Percentiles rank a stretch among this genome's conserved stretches.
These are phyloP conservation scores for Golubevia sp. DNA, from an alignment of 1,284 basidiomycete genomes.

Conservation along the genomic window DNA sequence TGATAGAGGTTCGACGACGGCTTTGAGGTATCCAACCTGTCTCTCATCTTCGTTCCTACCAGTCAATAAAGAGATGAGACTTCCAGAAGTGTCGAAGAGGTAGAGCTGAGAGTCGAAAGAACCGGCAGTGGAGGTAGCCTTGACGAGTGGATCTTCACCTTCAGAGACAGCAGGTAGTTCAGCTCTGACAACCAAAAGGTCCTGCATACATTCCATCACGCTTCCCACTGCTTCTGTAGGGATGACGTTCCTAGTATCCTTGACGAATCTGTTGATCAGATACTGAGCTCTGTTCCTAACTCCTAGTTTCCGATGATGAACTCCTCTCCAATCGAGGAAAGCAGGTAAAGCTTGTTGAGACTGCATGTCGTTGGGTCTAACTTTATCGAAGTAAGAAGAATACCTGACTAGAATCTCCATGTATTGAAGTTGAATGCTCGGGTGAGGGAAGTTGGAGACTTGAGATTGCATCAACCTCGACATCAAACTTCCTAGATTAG, in stretches of 20 bases:
- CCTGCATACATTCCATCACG: slow-evolving; percentile 56
- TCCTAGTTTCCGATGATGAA: slow-evolving; percentile 77
- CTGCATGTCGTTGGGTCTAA: slow-evolving; percentile 81
- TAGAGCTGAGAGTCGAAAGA: slow-evolving; percentile 91
- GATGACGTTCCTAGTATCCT: slow-evolving; percentile 80
- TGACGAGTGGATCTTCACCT: slow-evolving; percentile 70
- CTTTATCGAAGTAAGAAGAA: slow-evolving; percentile 87
- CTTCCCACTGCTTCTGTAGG: slow-evolving; percentile 72
- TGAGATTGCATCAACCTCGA: slow-evolving; percentile 81
- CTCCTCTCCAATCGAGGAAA: slow-evolving; percentile 86
- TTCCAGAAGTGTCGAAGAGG: slow-evolving; percentile 89
- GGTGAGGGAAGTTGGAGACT: slow-evolving; percentile 82
- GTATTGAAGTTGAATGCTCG: slow-evolving; percentile 86
- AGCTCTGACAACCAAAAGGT: slow-evolving; percentile 65
- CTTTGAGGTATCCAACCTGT: slow-evolving; percentile 56
- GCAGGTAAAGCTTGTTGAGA: slow-evolving; percentile 75
- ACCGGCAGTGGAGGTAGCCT: slow-evolving; percentile 76
- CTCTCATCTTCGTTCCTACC: slow-evolving; percentile 63
- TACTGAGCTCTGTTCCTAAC: slow-evolving; percentile 85
- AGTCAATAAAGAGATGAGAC: slow-evolving; percentile 77
- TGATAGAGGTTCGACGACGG: slow-evolving; percentile 80
- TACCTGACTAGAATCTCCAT: slow-evolving; percentile 93
- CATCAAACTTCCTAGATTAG: slow-evolving; percentile 86
- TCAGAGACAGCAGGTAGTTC: slow-evolving; percentile 66
- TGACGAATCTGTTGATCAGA: slow-evolving; percentile 90